phyloP scores from a whole-genome alignment of 768 basidiomycete genomes.

The Xerocomus potaroensis region DNA sequence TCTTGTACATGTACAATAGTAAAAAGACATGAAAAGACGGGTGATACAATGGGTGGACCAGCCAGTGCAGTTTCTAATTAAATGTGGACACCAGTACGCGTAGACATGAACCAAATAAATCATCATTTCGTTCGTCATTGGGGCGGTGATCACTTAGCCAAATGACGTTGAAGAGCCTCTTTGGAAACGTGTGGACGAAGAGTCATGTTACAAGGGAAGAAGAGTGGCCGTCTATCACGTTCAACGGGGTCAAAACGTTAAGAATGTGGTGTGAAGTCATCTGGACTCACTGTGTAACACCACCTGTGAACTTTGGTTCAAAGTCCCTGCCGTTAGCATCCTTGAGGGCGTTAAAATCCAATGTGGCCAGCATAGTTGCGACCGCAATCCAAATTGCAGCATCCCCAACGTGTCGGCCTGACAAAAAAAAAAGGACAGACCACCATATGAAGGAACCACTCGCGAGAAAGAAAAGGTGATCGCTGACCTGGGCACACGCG shows the following conservation, averaged over 20 bases:
- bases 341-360: too few species aligned
- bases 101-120: background rate
- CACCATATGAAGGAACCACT: too few species aligned
- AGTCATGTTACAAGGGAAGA: background rate
- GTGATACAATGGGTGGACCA: background rate
- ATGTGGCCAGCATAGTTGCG: too few species aligned
- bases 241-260: background rate
- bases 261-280: background rate
- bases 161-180: background rate
- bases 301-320: too few species aligned
- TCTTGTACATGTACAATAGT: background rate
- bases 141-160: background rate
- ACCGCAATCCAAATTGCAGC: too few species aligned
- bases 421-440: too few species aligned
- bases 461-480: too few species aligned
- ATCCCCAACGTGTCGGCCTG: too few species aligned
- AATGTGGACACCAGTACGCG: background rate
- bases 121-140: background rate
- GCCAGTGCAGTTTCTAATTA: background rate
- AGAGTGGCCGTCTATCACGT: background rate
- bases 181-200: background rate
- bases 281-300: too few species aligned
- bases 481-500: conserved; percentile 7
- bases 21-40: background rate
- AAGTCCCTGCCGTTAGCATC: too few species aligned